These are phyloP conservation scores for Papiliotrema flavescens DNA, from an alignment of 1,284 basidiomycete genomes.

Conservation along the genomic window DNA sequence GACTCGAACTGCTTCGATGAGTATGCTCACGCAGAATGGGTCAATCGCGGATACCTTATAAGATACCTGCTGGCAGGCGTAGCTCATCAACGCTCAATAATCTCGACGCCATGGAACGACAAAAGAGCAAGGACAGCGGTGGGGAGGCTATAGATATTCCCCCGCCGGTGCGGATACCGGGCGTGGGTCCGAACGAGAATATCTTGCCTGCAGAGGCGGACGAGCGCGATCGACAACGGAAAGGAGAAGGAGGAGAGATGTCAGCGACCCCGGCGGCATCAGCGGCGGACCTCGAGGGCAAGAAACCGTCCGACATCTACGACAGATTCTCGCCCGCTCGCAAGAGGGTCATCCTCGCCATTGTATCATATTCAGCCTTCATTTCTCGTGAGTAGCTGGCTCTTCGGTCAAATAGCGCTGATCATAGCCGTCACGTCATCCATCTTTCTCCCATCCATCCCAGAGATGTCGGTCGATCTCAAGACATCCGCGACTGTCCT, in stretches of 20 bases:
- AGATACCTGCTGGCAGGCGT: too few relatives aligned
- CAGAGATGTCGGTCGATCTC: conserved; percentile 62
- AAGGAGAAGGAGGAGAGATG: neutral
- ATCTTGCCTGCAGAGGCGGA: neutral
- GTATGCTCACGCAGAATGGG: too few relatives aligned
- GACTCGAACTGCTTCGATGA: too few relatives aligned
- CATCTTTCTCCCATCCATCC: conserved; percentile 66
- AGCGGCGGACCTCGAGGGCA: neutral
- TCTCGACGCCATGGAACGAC: too few relatives aligned
- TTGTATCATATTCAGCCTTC: conserved; percentile 57
- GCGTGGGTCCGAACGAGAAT: neutral
- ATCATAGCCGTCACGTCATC: conserved; percentile 62
- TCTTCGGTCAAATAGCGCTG: neutral
- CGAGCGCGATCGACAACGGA: neutral
- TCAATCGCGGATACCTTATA: too few relatives aligned
- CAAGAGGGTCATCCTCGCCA: conserved; percentile 55
- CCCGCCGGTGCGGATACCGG: neutral
- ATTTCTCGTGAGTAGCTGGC: conserved; percentile 53
- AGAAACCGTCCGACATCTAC: conserved; percentile 48
- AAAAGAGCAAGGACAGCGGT: neutral
- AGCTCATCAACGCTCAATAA: too few relatives aligned
- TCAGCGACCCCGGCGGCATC: neutral
- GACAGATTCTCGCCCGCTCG: conserved; percentile 53
- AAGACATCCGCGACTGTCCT: conserved; percentile 57
- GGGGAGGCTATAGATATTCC: neutral